Evolutionary conservation across 2,329 filamentous ascomycete genomes (phyloP), one percentile per base, ranked within the genome.

Genomic region (Cladosporium phlei): DNA sequence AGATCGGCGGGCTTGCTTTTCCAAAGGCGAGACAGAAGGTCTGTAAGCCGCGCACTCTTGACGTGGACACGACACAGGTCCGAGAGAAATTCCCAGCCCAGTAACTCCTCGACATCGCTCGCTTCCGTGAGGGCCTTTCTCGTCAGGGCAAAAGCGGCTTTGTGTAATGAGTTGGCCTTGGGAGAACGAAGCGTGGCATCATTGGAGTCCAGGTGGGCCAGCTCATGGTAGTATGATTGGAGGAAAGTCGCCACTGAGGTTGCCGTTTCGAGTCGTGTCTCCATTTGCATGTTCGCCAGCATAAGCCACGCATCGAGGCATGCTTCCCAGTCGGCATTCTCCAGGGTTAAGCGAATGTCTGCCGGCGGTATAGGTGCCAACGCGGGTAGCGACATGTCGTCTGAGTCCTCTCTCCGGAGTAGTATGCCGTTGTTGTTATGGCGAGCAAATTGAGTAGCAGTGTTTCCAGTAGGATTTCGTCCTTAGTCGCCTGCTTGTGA

Each of bases 291-390:
- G 44, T 82, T 75, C 5, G 80, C 70, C 5, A 95, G 74, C 9
- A 79, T 70, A 14, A 82, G 69, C 88, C 88, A 96, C 27, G 87
- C 83, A 52, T 85, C 78, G 37, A 94, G 70, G 62, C 85, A 88
- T 24, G 78, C 74, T 54, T 84, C 75, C 89, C 89, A 95, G 67
- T 95, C 87, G 40, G 75, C 69, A 3, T 80, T 69, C 29, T 76
- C 72, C 50, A 95, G 77, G 55, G 77, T 77, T 55, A 78, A 76
- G 59, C 82, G 81, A 70, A 88, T 81, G 46, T 73, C 70, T 25
- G 78, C 70, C 51, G 83, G 77, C 14, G 90, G 91, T 58, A 93
- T 89, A 16, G 85, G 79, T 48, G 85, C 88, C 66, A 96, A 76
- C 25, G 82, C 76, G 32, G 88, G 88, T 38, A 90, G 69, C 45